Percentiles rank a stretch among this genome's conserved stretches.
Evolutionary conservation across 768 basidiomycete genomes (phyloP).

Genomic region (Crepidotus variabilis): DNA sequence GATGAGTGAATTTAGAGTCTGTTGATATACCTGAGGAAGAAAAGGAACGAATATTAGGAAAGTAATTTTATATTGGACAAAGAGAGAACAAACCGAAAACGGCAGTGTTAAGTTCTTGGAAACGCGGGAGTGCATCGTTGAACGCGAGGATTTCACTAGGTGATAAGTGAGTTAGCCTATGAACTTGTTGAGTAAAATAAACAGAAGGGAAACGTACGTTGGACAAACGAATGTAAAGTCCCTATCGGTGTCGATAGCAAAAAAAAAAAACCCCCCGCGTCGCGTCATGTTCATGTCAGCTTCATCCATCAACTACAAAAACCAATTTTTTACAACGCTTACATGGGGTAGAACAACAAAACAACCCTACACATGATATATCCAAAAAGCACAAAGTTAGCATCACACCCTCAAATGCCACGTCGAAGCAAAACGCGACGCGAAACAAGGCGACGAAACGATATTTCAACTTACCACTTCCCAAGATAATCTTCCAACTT

Average conservation of each 20-base stretch:
- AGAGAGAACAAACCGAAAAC: constrained; percentile 59
- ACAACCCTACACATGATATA: constrained; percentile 63
- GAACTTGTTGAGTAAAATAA: neutral
- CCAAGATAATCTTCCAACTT: constrained; percentile 61
- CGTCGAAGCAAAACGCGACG: too few species aligned
- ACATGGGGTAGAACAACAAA: constrained; percentile 94
- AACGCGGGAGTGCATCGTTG: constrained; percentile 79
- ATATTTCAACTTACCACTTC: too few species aligned
- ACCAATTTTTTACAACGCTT: too few species aligned
- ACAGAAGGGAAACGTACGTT: constrained; percentile 46
- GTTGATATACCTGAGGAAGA: constrained; percentile 60
- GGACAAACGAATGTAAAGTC: constrained; percentile 91
- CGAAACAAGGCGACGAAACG: too few species aligned
- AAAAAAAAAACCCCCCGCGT: neutral
- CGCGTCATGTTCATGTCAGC: neutral
- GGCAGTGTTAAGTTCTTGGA: constrained; percentile 67
- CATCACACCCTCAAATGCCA: neutral
- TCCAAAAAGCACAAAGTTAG: constrained; percentile 8
- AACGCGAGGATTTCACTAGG: constrained; percentile 84
- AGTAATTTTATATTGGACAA: neutral
- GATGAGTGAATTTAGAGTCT: constrained; percentile 85
- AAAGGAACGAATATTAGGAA: constrained; percentile 1
- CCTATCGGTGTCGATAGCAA: constrained; percentile 39
- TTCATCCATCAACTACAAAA: too few species aligned
- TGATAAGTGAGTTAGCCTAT: neutral